Conservation (phyloP, 768 basidiomycete genomes). For the Amanita brunnescens region DNA sequence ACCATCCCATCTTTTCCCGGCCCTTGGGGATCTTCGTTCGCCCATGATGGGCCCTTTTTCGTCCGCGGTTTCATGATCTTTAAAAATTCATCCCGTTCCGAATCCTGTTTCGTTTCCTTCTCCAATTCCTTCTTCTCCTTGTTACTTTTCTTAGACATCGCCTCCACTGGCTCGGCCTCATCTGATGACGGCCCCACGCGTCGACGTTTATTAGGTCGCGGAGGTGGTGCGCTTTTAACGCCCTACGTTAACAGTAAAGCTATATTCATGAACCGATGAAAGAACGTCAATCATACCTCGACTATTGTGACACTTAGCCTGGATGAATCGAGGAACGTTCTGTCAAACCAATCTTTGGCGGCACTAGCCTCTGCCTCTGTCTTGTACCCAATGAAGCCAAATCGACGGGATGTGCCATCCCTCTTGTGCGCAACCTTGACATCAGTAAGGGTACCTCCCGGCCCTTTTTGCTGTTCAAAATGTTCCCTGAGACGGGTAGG, state of each 20-base stretch:
- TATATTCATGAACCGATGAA: conserved; percentile 1
- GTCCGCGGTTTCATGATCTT: conserved; percentile 61
- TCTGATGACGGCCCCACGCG: conserved; percentile 31
- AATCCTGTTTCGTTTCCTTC: conserved; percentile 19
- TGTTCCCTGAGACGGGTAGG: conserved; percentile 56
- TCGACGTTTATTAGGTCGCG: conserved; percentile 63
- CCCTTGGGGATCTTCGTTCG: conserved; percentile 33
- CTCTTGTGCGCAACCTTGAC: conserved; percentile 67
- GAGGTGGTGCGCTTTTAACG: conserved; percentile 56
- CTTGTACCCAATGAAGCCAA: conserved; percentile 92
- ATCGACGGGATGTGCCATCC: conserved; percentile 75
- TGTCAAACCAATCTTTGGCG: conserved; percentile 79
- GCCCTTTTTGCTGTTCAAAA: conserved; percentile 54
- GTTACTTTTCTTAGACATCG: conserved; percentile 9
- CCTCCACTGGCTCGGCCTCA: conserved; percentile 12
- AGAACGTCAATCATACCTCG: conserved; percentile 43
- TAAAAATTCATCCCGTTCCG: conserved; percentile 58
- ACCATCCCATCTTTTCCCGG: conserved; percentile 6
- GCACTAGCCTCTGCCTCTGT: conserved; percentile 61
- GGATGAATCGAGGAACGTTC: conserved; percentile 74
- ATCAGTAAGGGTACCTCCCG: conserved; percentile 74
- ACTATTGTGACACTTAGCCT: conserved; percentile 69
- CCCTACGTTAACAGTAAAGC: conserved; percentile 33
- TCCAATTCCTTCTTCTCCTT: background rate
- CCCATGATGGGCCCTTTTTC: conserved; percentile 57